These are phyloP conservation scores for Rosa chinensis DNA, from an alignment of 306 rosid genomes.

Conservation along the genomic window DNA sequence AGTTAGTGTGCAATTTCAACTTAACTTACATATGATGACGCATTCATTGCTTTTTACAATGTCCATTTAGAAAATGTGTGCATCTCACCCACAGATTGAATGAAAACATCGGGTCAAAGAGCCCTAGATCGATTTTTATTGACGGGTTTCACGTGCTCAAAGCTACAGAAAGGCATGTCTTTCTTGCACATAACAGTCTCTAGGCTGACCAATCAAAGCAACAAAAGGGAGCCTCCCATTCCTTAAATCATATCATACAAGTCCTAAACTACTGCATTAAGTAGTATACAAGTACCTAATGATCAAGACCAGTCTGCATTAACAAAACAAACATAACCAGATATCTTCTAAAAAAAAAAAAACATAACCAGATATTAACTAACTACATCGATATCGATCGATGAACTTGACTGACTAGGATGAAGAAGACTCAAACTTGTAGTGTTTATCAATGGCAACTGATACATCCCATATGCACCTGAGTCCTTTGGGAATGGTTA, in stretches of 20 bases:
- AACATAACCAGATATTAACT: not conserved
- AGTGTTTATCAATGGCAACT: constrained; percentile 75
- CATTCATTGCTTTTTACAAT: no score
- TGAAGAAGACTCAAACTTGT: constrained; percentile 64
- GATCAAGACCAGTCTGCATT: not conserved
- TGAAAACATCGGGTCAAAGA: not conserved
- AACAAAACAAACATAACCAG: not conserved
- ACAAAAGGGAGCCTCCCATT: not conserved
- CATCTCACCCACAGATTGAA: no score
- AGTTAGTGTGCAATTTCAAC: no score
- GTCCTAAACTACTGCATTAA: not conserved
- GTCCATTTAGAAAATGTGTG: no score
- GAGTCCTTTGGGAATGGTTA: constrained; percentile 73
- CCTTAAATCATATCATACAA: not conserved
- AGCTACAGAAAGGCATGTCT: no score
- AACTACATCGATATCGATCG: not conserved
- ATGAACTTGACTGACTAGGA: constrained; percentile 16
- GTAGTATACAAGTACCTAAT: not conserved
- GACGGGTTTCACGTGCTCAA: no score
- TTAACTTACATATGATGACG: no score
- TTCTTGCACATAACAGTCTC: no score
- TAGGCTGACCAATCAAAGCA: constrained; percentile 19
- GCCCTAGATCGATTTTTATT: not conserved
- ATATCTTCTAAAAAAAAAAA: not conserved
- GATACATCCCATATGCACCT: constrained; percentile 95